Evolutionary conservation across 768 basidiomycete species (phyloP).

Genomic region (Podaxis sp.): DNA sequence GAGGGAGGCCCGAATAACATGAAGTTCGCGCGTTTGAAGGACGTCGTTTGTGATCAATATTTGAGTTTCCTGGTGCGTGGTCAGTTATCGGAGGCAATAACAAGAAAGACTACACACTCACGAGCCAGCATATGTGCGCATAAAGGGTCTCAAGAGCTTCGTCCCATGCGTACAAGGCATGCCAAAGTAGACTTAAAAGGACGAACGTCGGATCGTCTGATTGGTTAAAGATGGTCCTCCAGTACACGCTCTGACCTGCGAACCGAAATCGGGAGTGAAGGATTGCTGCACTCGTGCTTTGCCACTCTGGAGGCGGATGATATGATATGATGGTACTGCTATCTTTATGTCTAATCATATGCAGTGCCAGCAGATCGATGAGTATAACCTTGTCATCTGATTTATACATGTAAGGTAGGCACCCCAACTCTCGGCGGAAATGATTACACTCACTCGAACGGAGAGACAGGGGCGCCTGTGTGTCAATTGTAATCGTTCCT

Average conservation of each 20-base stretch:
- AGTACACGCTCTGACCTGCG: conserved; percentile 41
- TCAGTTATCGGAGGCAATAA: neutral
- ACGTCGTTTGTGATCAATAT: conserved; percentile 34
- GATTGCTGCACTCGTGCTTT: conserved; percentile 31
- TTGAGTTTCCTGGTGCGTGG: conserved; percentile 31
- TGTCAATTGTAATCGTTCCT: conserved; percentile 26
- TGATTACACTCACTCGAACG: conserved; percentile 15
- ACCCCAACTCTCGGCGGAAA: neutral
- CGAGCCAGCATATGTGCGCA: conserved; percentile 43
- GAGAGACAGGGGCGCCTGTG: conserved; percentile 30
- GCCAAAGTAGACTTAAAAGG: conserved; percentile 52
- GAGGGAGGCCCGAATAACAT: conserved; percentile 50
- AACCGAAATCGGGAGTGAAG: conserved; percentile 30
- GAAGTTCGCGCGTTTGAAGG: conserved; percentile 42
- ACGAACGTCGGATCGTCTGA: conserved; percentile 53
- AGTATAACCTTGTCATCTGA: conserved; percentile 28
- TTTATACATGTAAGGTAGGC: neutral
- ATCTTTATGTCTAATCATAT: conserved; percentile 32
- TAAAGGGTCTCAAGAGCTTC: conserved; percentile 52
- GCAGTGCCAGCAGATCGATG: conserved; percentile 40
- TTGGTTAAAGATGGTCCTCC: conserved; percentile 35
- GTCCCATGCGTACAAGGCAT: conserved; percentile 60
- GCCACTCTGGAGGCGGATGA: conserved; percentile 29
- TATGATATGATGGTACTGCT: conserved; percentile 45
- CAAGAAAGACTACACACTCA: conserved; percentile 20